These are phyloP conservation scores for Vaccinium darrowii DNA, from an alignment of 148 eudicot genomes.

Conservation along the genomic window DNA sequence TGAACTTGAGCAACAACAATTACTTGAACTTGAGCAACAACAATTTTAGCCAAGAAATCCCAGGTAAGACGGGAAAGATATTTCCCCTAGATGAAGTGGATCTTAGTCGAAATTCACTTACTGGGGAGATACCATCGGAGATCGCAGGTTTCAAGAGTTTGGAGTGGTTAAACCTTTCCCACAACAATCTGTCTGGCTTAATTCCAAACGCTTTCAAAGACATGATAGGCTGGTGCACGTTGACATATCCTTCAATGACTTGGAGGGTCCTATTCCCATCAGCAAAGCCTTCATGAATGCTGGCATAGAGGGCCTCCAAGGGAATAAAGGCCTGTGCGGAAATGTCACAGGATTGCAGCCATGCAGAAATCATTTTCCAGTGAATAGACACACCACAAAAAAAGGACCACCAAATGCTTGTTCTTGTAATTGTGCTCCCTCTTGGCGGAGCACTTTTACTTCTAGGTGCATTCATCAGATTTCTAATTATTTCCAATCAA, in stretches of 20 bases:
- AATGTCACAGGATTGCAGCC: slow-evolving; percentile 28
- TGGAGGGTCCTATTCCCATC: slow-evolving; percentile 37
- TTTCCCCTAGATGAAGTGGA: slow-evolving; percentile 16
- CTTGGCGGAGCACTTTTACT: neutral
- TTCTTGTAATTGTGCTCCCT: slow-evolving; percentile 5
- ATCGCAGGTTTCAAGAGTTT: slow-evolving; percentile 25
- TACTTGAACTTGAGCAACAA: no score
- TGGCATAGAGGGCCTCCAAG: slow-evolving; percentile 10
- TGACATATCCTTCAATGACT: slow-evolving; percentile 35
- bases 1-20: slow-evolving; percentile 8
- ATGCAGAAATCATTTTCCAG: slow-evolving; percentile 2
- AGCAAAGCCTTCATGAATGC: neutral
- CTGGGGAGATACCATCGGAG: slow-evolving; percentile 29
- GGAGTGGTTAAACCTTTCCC: slow-evolving; percentile 34
- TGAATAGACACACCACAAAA: no score
- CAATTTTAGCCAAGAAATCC: neutral
- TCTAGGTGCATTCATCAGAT: neutral
- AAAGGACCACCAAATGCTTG: slow-evolving; percentile 4
- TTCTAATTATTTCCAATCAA: neutral
- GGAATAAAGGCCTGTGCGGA: slow-evolving; percentile 33
- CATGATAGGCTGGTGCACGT: slow-evolving; percentile 24
- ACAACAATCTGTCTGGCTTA: slow-evolving; percentile 36
- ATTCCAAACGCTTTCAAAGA: slow-evolving; percentile 33
- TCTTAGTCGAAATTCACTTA: slow-evolving; percentile 35
- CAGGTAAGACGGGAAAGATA: neutral